Percentiles rank a stretch among this genome's conserved stretches.
Conservation (phyloP, 78 protist genomes). For the Dictyostelium brefeldianum region DNA sequence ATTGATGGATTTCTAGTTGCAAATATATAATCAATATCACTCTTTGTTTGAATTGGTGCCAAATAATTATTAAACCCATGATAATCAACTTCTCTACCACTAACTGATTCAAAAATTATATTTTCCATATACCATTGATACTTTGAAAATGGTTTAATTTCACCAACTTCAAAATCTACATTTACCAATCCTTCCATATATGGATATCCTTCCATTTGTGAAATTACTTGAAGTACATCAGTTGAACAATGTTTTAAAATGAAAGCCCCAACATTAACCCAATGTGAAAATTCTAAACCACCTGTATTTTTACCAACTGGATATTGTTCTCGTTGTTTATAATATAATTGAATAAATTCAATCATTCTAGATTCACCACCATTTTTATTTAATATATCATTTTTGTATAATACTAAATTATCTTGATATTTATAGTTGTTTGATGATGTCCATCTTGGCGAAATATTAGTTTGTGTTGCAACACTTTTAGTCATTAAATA, state of each 20-base stretch:
- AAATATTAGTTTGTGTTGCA: neutral
- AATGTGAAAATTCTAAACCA: neutral
- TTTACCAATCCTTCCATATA: neutral
- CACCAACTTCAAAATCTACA: neutral
- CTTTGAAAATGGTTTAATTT: neutral
- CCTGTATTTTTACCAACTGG: neutral
- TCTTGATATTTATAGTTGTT: neutral
- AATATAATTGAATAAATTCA: neutral
- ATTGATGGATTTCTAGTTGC: conserved; percentile 3
- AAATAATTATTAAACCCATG: neutral
- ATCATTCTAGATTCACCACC: neutral
- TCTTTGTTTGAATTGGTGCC: neutral
- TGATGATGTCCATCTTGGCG: neutral
- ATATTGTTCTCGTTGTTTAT: neutral
- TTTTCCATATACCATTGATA: conserved; percentile 11
- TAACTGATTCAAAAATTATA: neutral
- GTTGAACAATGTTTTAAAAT: neutral
- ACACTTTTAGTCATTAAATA: neutral
- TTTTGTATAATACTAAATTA: neutral
- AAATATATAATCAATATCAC: neutral
- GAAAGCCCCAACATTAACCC: neutral
- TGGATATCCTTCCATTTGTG: neutral
- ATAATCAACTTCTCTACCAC: neutral
- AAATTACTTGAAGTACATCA: neutral
- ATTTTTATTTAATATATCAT: too few species aligned